Evolutionary conservation across 2,329 filamentous ascomycete species (phyloP).

Genomic region (Chalaropsis thielavioides): DNA sequence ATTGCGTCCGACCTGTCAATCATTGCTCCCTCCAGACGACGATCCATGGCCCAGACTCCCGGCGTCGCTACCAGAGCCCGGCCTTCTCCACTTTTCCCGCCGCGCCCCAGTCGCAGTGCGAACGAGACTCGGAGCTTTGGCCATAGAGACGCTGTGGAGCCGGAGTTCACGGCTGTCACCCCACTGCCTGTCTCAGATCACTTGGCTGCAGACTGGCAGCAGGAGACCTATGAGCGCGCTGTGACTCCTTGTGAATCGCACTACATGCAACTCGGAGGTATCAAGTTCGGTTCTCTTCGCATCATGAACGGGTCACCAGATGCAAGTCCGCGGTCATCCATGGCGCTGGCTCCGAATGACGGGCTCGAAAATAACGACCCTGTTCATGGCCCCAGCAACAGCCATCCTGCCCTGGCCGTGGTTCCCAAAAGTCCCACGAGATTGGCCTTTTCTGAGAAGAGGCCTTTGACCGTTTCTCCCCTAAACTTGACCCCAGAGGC

Average conservation of each 20-base stretch:
- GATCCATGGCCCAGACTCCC: slow-evolving; percentile 35
- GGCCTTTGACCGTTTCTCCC: slow-evolving; percentile 10
- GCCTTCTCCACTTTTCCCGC: slow-evolving; percentile 13
- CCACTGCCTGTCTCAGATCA: slow-evolving; percentile 1
- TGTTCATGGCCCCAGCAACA: neutral
- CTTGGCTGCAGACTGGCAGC: slow-evolving; percentile 19
- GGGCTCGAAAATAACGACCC: neutral
- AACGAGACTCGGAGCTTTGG: slow-evolving; percentile 1
- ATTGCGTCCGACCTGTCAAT: slow-evolving; percentile 35
- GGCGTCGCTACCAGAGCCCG: slow-evolving; percentile 34
- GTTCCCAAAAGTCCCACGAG: too few species aligned
- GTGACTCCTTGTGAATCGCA: slow-evolving; percentile 36
- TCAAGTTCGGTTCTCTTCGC: slow-evolving; percentile 46
- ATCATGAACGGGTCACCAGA: slow-evolving; percentile 46
- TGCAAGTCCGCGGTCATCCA: slow-evolving; percentile 27
- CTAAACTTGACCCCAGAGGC: neutral
- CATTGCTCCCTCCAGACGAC: slow-evolving; percentile 34
- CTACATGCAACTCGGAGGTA: slow-evolving; percentile 47
- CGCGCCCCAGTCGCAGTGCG: neutral
- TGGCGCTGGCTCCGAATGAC: slow-evolving; percentile 20
- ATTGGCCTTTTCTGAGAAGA: neutral
- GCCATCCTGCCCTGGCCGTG: too few species aligned
- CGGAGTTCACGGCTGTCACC: neutral
- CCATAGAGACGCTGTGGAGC: neutral
- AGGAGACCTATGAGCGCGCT: slow-evolving; percentile 21